phyloP scores from a whole-genome alignment of 176 grass and related monocot species.

The Elaeis guineensis region DNA sequence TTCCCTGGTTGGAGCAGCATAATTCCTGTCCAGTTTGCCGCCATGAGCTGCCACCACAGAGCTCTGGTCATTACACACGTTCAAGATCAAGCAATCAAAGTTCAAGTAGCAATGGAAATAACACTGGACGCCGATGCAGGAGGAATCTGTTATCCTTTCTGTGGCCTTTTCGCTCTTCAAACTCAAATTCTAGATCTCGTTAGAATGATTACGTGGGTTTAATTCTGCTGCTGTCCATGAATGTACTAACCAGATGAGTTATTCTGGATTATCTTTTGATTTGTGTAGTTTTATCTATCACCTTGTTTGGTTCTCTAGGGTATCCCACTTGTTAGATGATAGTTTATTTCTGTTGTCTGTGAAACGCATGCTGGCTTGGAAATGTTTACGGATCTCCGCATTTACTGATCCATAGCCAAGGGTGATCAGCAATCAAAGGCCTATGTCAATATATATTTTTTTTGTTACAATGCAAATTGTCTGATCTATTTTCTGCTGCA shows the following conservation, averaged over 20 bases:
- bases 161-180: conserved; percentile 83
- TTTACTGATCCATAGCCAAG: too few species aligned
- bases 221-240: not conserved
- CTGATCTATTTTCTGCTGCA: too few species aligned
- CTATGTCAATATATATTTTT: too few species aligned
- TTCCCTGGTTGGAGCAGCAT: conserved; percentile 92
- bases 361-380: too few species aligned
- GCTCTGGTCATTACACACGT: conserved; percentile 35
- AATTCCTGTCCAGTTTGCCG: conserved; percentile 93
- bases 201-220: conserved; percentile 16
- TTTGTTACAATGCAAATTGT: too few species aligned
- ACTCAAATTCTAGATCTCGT: conserved; percentile 49
- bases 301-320: too few species aligned
- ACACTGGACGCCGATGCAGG: conserved; percentile 41
- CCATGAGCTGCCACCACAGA: conserved; percentile 58
- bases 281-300: too few species aligned
- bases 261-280: too few species aligned
- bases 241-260: conserved; percentile 13
- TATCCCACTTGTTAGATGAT: too few species aligned
- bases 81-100: conserved; percentile 50
- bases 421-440: too few species aligned
- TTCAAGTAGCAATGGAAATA: conserved; percentile 40
- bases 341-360: too few species aligned
- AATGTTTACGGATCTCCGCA: too few species aligned
- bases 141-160: conserved; percentile 64